Evolutionary conservation across 345 rosid genomes (phyloP), one percentile per base, ranked within the genome.

Genomic region (Eucalyptus marginata): DNA sequence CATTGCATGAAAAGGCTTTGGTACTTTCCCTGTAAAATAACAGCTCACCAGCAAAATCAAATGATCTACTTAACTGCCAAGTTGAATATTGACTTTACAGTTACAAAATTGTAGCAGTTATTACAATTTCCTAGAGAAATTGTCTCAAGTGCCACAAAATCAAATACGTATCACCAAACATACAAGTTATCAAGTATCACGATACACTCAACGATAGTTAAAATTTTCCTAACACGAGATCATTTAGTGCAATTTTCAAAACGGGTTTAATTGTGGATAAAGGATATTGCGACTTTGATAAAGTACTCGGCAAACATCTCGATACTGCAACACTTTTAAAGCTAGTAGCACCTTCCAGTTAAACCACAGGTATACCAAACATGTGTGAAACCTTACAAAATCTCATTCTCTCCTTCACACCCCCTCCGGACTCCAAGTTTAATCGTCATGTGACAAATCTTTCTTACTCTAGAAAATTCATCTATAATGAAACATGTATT

Each of bases 181-280:
- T 31, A 16, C 12, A 31, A 66, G 6, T 33, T 8, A 7, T 6
- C 4, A 68, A 31, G 1, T 68, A 18, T 16, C 24, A 0, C 0
- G 3, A 16, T 43, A 64, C 3, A n/a, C 76, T 17, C 10, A 64
- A 64, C 0, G 10, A n/a, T 2, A 7, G 22, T 51, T 51, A 51
- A 51, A 7, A 51, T 3, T 51, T 51, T 51, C 54, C 2, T 0
- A 4, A 64, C 76, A 3, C 40, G 4, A 66, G 22, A 16, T 16
- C 22, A 0, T 51, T 51, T 51, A 7, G 22, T 51, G 20, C 4
- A 51, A 0, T 6, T 3, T 51, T 4, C 0, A 1, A 51, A 51
- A 51, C 2, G 2, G 22, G 4, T 51, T 51, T 22, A 51, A 51
- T 51, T 17, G 4, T 51, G 7, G 22, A 51, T 51, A n/a, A 51